Evolutionary conservation across 1,139 yeast genomes (phyloP).

Genomic region (Kodamaea fungicola): DNA sequence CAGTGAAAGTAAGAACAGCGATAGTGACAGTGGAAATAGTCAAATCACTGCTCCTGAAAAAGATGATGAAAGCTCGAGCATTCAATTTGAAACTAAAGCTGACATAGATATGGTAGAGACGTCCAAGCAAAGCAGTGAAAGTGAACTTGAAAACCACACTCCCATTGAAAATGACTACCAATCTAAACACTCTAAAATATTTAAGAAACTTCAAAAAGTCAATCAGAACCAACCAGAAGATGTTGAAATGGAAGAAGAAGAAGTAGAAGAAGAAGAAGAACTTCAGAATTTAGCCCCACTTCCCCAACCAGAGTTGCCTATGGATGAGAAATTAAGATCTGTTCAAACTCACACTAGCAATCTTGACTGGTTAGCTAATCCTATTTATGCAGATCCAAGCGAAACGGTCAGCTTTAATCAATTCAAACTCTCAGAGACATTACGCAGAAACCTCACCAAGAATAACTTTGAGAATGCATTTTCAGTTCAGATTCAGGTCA

Average conservation of each 20-base stretch:
- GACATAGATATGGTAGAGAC: no score
- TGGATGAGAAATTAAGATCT: slow-evolving; percentile 42
- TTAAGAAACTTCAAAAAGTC: slow-evolving; percentile 21
- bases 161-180: slow-evolving; percentile 12
- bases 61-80: slow-evolving; percentile 9
- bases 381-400: slow-evolving; percentile 51
- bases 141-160: slow-evolving; percentile 11
- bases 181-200: slow-evolving; percentile 30
- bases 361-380: slow-evolving; percentile 66
- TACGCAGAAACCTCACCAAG: slow-evolving; percentile 45
- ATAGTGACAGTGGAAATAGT: slow-evolving; percentile 10
- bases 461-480: slow-evolving; percentile 58
- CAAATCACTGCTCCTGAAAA: slow-evolving; percentile 8
- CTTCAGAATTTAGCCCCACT: slow-evolving; percentile 63
- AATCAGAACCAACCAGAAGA: slow-evolving; percentile 10
- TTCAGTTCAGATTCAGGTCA: slow-evolving; percentile 72
- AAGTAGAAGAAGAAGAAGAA: slow-evolving; percentile 24
- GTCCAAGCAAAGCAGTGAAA: slow-evolving; percentile 5
- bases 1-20: slow-evolving; percentile 13
- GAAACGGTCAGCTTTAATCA: slow-evolving; percentile 39
- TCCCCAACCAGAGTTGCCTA: slow-evolving; percentile 75
- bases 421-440: slow-evolving; percentile 37
- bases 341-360: slow-evolving; percentile 38
- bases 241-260: slow-evolving; percentile 16
- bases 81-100: no score